Evolutionary conservation across 192 early-diverging fungal species (phyloP), one percentile per base, ranked within the genome.

Genomic region (Cladochytrium replicatum): DNA sequence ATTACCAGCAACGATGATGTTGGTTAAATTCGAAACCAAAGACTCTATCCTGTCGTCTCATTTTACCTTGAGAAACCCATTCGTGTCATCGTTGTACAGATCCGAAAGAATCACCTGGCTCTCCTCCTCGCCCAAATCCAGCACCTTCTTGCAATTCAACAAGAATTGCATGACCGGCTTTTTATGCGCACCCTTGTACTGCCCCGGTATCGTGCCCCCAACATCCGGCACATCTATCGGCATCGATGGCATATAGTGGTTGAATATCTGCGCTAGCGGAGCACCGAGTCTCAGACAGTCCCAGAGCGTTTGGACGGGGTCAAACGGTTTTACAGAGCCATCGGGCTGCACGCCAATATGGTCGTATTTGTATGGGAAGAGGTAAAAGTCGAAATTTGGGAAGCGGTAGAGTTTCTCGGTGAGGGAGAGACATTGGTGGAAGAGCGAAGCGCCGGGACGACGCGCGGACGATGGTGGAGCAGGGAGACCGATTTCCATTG

Each of bases 31-130:
- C 6, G n/a, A n/a, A n/a, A n/a, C n/a, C n/a, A n/a, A n/a, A n/a
- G n/a, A n/a, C n/a, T n/a, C n/a, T n/a, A n/a, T n/a, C n/a, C n/a
- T n/a, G n/a, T n/a, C n/a, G n/a, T n/a, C n/a, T n/a, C n/a, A n/a
- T n/a, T n/a, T n/a, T n/a, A 89, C 93, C 79, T 91, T 98, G 50
- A 98, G 85, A 62, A 96, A 91, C 50, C 82, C 86, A 65, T 92
- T 93, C 27, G 91, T 98, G 59, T 98, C 89, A 59, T 96, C 91
- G 47, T 86, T 82, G 62, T 84, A 90, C 28, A 95, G 66, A 43
- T 92, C 89, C 4, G 88, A 76, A 42, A 96, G 80, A 31, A 83
- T 78, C 63, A 93, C 88, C 22, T 87, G 60, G 50, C 85, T 71
- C 41, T 90, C 83, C 29, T 92, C 78, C 26, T 66, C 68, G n/a